Evolutionary conservation across 495 filamentous ascomycete genomes (phyloP).

Genomic region (Neurospora sp.): DNA sequence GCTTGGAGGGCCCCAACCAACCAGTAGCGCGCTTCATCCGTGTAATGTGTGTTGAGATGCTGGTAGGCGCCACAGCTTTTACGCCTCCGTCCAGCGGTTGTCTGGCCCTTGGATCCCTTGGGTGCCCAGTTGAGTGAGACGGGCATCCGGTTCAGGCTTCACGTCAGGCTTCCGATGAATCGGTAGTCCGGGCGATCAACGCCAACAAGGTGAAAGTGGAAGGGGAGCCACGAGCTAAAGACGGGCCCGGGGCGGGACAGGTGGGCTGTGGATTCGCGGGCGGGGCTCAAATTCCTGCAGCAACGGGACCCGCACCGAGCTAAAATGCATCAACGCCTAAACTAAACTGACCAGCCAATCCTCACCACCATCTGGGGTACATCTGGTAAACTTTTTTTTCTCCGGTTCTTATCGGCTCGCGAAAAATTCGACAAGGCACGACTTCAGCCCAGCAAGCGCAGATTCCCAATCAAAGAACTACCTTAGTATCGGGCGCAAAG

Average conservation of each 20-base stretch:
- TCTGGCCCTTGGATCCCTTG: neutral
- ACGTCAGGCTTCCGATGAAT: neutral
- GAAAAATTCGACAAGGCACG: neutral
- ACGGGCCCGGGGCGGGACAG: neutral
- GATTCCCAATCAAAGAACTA: neutral
- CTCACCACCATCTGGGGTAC: slow-evolving; percentile 3
- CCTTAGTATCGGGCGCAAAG: neutral
- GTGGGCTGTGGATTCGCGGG: neutral
- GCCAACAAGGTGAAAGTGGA: neutral
- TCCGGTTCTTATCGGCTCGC: neutral
- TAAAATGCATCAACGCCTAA: slow-evolving; percentile 12
- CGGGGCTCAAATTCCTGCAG: neutral
- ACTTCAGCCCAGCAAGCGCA: neutral
- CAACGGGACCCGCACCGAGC: slow-evolving; percentile 3
- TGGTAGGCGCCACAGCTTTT: slow-evolving; percentile 5
- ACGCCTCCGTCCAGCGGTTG: slow-evolving; percentile 4
- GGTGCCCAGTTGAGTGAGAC: neutral
- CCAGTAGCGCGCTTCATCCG: slow-evolving; percentile 20
- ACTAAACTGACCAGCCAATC: slow-evolving; percentile 10
- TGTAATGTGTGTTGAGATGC: slow-evolving; percentile 21
- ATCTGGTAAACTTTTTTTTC: slow-evolving; percentile 1
- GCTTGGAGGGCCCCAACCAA: slow-evolving; percentile 20
- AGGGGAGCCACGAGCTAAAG: slow-evolving; percentile 7
- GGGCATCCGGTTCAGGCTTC: neutral
- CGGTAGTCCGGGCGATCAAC: neutral